Conservation (phyloP, 345 rosid species). For the Syzygium aqueum region DNA sequence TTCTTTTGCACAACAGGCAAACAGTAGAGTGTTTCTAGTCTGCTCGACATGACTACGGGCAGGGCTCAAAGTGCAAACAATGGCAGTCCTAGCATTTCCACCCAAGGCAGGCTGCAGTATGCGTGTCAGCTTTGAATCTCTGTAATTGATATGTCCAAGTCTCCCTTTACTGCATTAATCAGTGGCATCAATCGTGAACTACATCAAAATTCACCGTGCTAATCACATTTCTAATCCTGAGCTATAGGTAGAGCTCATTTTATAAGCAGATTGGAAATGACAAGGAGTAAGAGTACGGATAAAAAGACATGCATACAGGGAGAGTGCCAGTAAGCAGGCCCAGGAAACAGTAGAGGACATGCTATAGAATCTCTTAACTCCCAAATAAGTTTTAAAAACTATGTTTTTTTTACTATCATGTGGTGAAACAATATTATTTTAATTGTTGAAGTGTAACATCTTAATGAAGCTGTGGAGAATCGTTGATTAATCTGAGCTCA, state of each 20-base stretch:
- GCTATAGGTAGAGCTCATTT: neutral
- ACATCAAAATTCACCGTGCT: neutral
- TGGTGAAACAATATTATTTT: neutral
- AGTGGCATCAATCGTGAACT: neutral
- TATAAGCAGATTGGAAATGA: neutral
- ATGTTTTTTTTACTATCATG: neutral
- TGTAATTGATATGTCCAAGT: slow-evolving; percentile 85
- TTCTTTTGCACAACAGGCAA: slow-evolving; percentile 98
- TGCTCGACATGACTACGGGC: slow-evolving; percentile 97
- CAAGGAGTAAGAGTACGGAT: neutral
- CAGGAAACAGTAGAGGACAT: neutral
- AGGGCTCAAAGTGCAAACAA: slow-evolving; percentile 94
- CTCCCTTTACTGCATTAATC: slow-evolving; percentile 69
- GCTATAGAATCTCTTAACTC: neutral
- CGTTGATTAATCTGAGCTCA: neutral
- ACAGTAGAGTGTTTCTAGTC: slow-evolving; percentile 91
- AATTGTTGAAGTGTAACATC: neutral
- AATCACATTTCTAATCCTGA: neutral
- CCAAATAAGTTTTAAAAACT: neutral
- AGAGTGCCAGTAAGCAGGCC: neutral
- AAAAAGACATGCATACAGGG: neutral
- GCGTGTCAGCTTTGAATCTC: slow-evolving; percentile 96
- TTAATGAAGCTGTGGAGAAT: neutral
- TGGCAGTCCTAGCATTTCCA: slow-evolving; percentile 96
- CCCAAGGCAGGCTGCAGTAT: slow-evolving; percentile 93